These are phyloP conservation scores for Anthracocystis setariae DNA, from an alignment of 1,284 basidiomycete species.

Conservation along the genomic window DNA sequence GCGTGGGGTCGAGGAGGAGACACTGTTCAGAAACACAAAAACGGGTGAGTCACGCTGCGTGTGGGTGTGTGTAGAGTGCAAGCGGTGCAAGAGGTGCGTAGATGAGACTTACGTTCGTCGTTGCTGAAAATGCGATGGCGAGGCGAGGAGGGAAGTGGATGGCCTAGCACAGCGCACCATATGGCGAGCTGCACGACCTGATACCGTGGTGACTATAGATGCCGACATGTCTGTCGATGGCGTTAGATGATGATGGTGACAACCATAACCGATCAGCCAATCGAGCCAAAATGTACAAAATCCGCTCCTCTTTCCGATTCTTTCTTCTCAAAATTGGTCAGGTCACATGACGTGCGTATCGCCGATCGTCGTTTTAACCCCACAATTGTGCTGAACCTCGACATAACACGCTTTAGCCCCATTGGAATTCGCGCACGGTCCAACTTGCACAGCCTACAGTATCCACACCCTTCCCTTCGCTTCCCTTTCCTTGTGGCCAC, in stretches of 20 bases:
- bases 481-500: neutral
- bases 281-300: conserved; percentile 3
- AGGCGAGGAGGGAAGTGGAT: conserved; percentile 19
- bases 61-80: no score
- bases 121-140: conserved; percentile 1
- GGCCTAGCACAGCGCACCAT: conserved; percentile 21
- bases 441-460: conserved; percentile 5
- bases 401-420: neutral
- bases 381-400: neutral
- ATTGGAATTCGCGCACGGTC: neutral
- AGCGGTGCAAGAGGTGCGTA: no score
- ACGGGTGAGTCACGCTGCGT: no score
- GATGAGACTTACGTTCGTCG: conserved; percentile 25
- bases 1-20: conserved; percentile 31
- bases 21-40: conserved; percentile 16
- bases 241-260: neutral
- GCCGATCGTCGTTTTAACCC: neutral
- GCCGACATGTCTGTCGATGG: conserved; percentile 14
- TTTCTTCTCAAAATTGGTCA: conserved; percentile 20
- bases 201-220: conserved; percentile 18
- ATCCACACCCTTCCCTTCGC: neutral
- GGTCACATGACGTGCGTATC: conserved; percentile 9
- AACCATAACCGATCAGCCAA: neutral
- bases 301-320: conserved; percentile 26
- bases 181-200: conserved; percentile 21